Evolutionary conservation across 495 filamentous ascomycete genomes (phyloP), one percentile per base, ranked within the genome.

Genomic region (Achaetomiella virescens): DNA sequence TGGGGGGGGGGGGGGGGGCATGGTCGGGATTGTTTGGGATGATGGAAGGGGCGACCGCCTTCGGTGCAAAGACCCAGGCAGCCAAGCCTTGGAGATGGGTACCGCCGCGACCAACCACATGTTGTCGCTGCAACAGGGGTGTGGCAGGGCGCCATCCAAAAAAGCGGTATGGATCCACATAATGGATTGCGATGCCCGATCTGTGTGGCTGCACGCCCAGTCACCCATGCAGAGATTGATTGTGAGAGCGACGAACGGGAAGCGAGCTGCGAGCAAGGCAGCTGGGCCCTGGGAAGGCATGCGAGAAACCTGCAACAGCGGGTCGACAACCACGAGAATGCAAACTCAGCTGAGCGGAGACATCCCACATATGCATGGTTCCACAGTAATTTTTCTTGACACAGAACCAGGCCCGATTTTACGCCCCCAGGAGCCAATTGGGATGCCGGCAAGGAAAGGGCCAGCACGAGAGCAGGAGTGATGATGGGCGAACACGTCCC

Each of bases 91-190:
- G 25, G 27, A 22, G 45, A 51, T 45, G 24, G 57, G 29, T 35
- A 27, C 52, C 27, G 55, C 56, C 43, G 60, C 35, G 53, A 45
- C 54, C 49, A 54, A 46, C 43, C 50, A 54, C 22, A 48, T 6
- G 0, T 17, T 21, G 2, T 21, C 10, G 2, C 41, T 2, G 33
- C 2, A 33, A 8, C 57, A 59, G 24, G 57, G 57, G 50, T 59
- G 47, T 59, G 47, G 52, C 37, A 38, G 21, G 51, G 44, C 15
- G 17, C 49, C n/a, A 50, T 29, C 15, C 55, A 55, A 62, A 67
- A 66, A 62, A 57, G 65, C 65, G 65, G 67, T 67, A 69, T 62
- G 63, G 44, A 59, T 59, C 62, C 62, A 54, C 46, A 18, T 47
- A 29, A 18, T 52, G 52, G 40, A 49, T 35, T 29, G 17, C 4